phyloP scores from a whole-genome alignment of 768 basidiomycete species.

The Lactarius tabidus region DNA sequence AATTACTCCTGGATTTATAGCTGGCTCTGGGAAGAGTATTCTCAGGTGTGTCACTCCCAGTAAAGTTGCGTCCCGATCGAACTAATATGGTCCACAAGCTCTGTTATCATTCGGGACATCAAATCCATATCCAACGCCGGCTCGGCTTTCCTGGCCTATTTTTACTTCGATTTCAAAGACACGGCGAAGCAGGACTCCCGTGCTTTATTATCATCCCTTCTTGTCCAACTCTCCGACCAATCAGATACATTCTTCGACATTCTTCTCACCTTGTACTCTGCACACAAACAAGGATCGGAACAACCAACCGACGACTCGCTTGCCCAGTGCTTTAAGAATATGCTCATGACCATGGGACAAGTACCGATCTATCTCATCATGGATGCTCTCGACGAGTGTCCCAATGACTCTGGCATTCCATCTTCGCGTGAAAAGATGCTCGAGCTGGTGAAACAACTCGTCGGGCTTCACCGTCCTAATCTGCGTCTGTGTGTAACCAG shows the following conservation, averaged over 20 bases:
- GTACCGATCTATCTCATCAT: too few relatives aligned
- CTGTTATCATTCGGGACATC: not conserved
- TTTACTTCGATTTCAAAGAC: not conserved
- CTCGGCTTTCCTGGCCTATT: not conserved
- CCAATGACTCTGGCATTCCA: too few relatives aligned
- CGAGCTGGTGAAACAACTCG: too few relatives aligned
- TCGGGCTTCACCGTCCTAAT: too few relatives aligned
- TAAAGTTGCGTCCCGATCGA: not conserved
- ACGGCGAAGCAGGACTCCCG: too few relatives aligned
- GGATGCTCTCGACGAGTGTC: too few relatives aligned
- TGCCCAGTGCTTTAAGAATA: too few relatives aligned
- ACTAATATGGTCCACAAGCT: not conserved
- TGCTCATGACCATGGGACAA: too few relatives aligned
- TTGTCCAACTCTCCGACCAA: not conserved
- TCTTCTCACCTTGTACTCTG: not conserved
- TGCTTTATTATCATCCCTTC: not conserved
- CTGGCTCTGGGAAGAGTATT: not conserved
- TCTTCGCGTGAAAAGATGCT: too few relatives aligned
- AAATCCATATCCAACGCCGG: not conserved
- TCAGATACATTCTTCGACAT: not conserved
- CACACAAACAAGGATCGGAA: not conserved
- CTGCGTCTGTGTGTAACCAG: too few relatives aligned
- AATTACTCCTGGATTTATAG: too few relatives aligned
- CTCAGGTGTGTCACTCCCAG: not conserved
- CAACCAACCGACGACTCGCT: not conserved